Percentiles rank a stretch among this genome's conserved stretches.
phyloP scores from a whole-genome alignment of 1,284 basidiomycete species.

The Xanthoconium separans region DNA sequence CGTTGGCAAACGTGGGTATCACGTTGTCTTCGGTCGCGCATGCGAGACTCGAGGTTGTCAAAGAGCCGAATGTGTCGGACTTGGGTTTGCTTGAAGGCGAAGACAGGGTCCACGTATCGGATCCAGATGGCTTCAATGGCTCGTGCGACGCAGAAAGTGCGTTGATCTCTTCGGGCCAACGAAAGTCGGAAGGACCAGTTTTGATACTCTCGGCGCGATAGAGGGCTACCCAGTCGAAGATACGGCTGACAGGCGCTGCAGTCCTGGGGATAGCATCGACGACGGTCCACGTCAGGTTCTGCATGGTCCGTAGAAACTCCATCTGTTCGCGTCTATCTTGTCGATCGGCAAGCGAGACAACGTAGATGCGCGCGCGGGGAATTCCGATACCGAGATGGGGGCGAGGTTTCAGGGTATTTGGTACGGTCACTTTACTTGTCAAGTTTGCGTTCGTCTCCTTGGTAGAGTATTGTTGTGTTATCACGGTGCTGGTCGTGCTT shows the following conservation, averaged over 20 bases:
- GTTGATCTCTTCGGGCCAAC: conserved; percentile 48
- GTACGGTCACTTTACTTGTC: conserved; percentile 30
- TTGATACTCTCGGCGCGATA: conserved; percentile 30
- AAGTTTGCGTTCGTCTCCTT: conserved; percentile 9
- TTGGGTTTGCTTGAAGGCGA: background rate
- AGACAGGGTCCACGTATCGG: conserved; percentile 33
- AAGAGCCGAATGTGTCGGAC: background rate
- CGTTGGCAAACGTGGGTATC: conserved; percentile 38
- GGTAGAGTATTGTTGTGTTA: background rate
- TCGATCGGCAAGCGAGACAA: conserved; percentile 44
- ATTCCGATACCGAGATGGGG: conserved; percentile 18
- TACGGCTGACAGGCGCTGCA: conserved; percentile 37
- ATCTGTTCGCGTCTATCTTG: conserved; percentile 28
- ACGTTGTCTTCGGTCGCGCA: conserved; percentile 50
- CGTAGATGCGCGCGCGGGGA: conserved; percentile 42
- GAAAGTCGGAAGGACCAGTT: conserved; percentile 30
- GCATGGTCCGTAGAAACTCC: conserved; percentile 16
- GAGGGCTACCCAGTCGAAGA: conserved; percentile 42
- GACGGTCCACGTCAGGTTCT: conserved; percentile 50
- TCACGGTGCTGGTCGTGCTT: background rate
- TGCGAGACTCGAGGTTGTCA: conserved; percentile 32
- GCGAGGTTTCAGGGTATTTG: conserved; percentile 27
- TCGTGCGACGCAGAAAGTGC: conserved; percentile 25
- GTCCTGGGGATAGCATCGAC: conserved; percentile 45
- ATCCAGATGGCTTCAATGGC: conserved; percentile 33